Evolutionary conservation across 371 early-diverging fungal genomes (phyloP).

Genomic region (Conidiobolus incongruus): DNA sequence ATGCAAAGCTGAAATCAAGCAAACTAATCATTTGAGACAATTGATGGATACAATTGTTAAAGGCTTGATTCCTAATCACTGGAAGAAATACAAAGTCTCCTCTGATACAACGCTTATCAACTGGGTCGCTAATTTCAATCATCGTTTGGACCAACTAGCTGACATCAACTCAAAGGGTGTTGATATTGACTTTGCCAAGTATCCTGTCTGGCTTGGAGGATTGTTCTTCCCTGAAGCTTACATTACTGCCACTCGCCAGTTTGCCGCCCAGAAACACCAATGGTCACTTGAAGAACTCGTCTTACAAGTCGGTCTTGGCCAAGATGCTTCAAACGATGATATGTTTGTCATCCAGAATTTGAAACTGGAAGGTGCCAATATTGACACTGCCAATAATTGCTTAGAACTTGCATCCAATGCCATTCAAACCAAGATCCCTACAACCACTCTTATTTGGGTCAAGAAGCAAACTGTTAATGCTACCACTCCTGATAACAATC

Average conservation of each 20-base stretch:
- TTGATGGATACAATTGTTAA: slow-evolving; percentile 41
- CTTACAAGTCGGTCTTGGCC: slow-evolving; percentile 18
- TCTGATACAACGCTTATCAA: slow-evolving; percentile 23
- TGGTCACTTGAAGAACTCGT: slow-evolving; percentile 48
- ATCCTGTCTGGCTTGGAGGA: slow-evolving; percentile 63
- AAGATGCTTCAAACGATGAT: slow-evolving; percentile 6
- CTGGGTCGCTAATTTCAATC: slow-evolving; percentile 53
- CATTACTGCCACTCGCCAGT: slow-evolving; percentile 77
- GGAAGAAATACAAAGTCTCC: slow-evolving; percentile 58
- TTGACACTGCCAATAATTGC: slow-evolving; percentile 17
- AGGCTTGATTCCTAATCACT: slow-evolving; percentile 51
- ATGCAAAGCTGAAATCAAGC: slow-evolving; percentile 54
- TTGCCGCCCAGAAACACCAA: slow-evolving; percentile 39
- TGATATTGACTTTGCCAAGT: slow-evolving; percentile 10
- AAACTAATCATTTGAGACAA: slow-evolving; percentile 61
- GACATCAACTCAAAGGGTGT: slow-evolving; percentile 18
- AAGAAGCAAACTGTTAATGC: slow-evolving; percentile 6
- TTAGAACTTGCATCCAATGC: slow-evolving; percentile 26
- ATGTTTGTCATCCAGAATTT: slow-evolving; percentile 16
- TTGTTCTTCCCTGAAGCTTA: slow-evolving; percentile 80
- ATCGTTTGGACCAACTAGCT: slow-evolving; percentile 40
- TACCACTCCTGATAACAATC: slow-evolving; percentile 1
- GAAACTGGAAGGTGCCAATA: slow-evolving; percentile 37
- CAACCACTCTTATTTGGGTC: slow-evolving; percentile 24
- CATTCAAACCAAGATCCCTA: slow-evolving; percentile 13